A percentile compares a stretch with the other conserved stretches of the same genome.
phyloP scores from a whole-genome alignment of 164 flowering plant genomes.

The Malania oleifera region DNA sequence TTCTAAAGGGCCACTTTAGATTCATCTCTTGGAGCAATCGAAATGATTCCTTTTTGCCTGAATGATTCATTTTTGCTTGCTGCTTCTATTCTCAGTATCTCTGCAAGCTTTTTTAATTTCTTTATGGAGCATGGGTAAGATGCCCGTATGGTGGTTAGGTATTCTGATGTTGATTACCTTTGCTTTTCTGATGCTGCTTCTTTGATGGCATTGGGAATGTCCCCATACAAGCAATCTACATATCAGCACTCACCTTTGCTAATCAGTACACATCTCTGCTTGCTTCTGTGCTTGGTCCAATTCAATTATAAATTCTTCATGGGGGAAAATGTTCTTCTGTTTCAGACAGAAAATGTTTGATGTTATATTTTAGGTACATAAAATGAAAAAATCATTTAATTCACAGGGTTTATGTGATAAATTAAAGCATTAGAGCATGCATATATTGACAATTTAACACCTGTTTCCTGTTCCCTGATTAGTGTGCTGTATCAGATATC shows the following conservation, averaged over 20 bases:
- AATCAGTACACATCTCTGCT: slow-evolving; percentile 73
- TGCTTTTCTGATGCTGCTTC: slow-evolving; percentile 93
- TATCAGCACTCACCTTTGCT: slow-evolving; percentile 87
- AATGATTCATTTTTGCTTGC: slow-evolving; percentile 26
- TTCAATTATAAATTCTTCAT: slow-evolving; percentile 63
- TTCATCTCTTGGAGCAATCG: no score
- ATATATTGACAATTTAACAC: no score
- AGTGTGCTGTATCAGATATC: no score
- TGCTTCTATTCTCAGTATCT: slow-evolving; percentile 53
- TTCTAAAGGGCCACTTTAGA: no score
- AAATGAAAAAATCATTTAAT: no score
- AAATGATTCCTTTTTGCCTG: no score
- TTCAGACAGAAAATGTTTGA: slow-evolving; percentile 27
- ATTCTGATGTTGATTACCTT: slow-evolving; percentile 85
- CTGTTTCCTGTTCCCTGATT: no score
- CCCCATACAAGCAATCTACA: slow-evolving; percentile 75
- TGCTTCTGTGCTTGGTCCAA: no score
- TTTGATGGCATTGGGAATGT: slow-evolving; percentile 58
- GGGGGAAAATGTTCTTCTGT: slow-evolving; percentile 93
- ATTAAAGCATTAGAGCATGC: no score
- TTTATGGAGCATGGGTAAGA: slow-evolving; percentile 98
- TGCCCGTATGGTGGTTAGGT: slow-evolving; percentile 81
- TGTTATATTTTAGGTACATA: neutral
- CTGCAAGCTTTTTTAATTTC: slow-evolving; percentile 50
- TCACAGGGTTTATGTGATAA: no score